Base-by-base conservation (phyloP, 805 yeast genomes). In the Suhomyces xylopsoci region DNA sequence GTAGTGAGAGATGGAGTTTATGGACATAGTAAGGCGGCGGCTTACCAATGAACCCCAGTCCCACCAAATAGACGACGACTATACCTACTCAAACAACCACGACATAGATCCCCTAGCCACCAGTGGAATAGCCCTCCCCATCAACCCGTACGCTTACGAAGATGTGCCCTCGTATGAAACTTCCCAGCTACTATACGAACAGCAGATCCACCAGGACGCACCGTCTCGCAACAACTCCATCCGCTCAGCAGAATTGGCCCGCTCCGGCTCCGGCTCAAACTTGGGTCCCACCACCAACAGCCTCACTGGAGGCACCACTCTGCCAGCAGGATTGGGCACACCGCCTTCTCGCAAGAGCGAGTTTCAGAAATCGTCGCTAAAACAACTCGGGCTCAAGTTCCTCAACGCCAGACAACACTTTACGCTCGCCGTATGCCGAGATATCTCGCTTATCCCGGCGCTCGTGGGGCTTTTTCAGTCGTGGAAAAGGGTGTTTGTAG, bases 381-480 rank as follows among this genome's bases (percentile, higher is more conserved):
- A 88, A 63, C 74, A 78, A 28, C 66, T 88, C 20, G 93, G 96
- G 0, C 73, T 90, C 52, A 83, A 82, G 57, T 82, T 89, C 57
- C 71, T 90, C 55, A 85, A 85, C 54, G 88, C 94, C 1, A 78
- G 83, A 55, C 91, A 89, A 60, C 94, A 89, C 64, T 78, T 88
- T 54, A 78, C 87, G 4, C 76, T 90, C 55, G 91, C 94, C 0
- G 68, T 84, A n/a, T 86, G 93, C 58, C 76, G 96, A 47, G 94
- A 90, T 60, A 72, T 89, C 26, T 88, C 96, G 2, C 72, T 91
- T 5, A 67, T 86, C 6, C 89, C 90, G 1, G 81, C 88, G n/a
- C 62, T 84, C 8, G 63, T 81, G 8, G 87, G 89, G 43, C 68
- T 81, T 10, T 66, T 74, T 42, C 74, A 68, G 40, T 74, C 84